A percentile compares a stretch with the other conserved stretches of the same genome.
phyloP scores from a whole-genome alignment of 495 filamentous ascomycete species.

The Neurospora tetraspora region DNA sequence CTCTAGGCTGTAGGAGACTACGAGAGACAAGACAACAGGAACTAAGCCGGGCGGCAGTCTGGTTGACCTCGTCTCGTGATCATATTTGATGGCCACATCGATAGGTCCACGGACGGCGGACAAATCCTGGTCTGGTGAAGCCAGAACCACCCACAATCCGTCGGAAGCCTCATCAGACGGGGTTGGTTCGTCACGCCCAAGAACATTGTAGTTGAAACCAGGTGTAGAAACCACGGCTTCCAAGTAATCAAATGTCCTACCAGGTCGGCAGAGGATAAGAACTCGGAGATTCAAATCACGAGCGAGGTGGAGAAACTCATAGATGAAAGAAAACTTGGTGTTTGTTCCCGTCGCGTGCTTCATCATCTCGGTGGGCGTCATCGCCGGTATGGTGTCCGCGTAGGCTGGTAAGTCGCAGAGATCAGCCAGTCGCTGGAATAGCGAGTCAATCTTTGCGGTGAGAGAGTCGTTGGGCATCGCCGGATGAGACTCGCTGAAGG shows the following conservation, averaged over 20 bases:
- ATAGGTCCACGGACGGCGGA: slow-evolving; percentile 5
- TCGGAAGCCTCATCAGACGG: background rate
- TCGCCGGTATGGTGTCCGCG: slow-evolving; percentile 17
- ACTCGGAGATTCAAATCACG: slow-evolving; percentile 24
- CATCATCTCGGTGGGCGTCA: slow-evolving; percentile 20
- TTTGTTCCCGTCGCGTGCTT: slow-evolving; percentile 32
- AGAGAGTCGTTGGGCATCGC: slow-evolving; percentile 15
- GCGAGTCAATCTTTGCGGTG: slow-evolving; percentile 24
- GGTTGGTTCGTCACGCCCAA: slow-evolving; percentile 4
- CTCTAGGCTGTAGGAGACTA: slow-evolving; percentile 33
- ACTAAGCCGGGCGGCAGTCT: slow-evolving; percentile 7
- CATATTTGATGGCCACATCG: slow-evolving; percentile 33
- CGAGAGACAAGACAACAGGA: slow-evolving; percentile 24
- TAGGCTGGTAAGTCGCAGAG: slow-evolving; percentile 35
- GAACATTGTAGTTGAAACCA: slow-evolving; percentile 13
- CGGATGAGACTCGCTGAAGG: slow-evolving; percentile 12
- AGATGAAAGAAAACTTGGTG: slow-evolving; percentile 35
- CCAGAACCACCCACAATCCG: slow-evolving; percentile 13
- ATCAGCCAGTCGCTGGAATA: slow-evolving; percentile 29
- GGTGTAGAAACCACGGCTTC: slow-evolving; percentile 22
- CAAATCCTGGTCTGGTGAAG: slow-evolving; percentile 11
- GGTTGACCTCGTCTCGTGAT: slow-evolving; percentile 24
- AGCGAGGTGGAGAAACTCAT: slow-evolving; percentile 28
- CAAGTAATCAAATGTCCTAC: slow-evolving; percentile 28
- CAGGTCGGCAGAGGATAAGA: slow-evolving; percentile 31